Evolutionary conservation across 108 stramenopile genomes (phyloP), one percentile per base, ranked within the genome.

Genomic region (Cyclotella kingstonii): DNA sequence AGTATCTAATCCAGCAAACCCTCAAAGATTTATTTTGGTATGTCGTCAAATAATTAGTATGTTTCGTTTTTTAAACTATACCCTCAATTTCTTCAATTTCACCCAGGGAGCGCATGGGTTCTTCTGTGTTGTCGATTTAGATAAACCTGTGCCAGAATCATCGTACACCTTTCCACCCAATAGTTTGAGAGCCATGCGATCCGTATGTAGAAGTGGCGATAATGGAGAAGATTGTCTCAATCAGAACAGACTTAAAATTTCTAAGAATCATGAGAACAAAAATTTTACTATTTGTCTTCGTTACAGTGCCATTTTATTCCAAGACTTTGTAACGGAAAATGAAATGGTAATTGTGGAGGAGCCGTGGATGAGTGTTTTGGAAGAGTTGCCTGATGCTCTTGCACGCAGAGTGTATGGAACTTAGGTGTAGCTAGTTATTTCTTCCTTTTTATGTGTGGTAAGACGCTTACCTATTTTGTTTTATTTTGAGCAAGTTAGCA

Each of bases 291-390:
- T 86, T n/a, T 88, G 88, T 54, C 66, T 86, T 8, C 79, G 84
- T 49, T 93, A 93, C 73, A 84, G 73, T 45, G 76, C 76, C 54
- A 88, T 93, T 54, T 58, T 93, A 6, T 86, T 79, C 49, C 62
- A 84, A 59, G 84, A 86, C 15, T 88, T 84, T 51, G 18, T 90
- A 40, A 66, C 49, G 15, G 68, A 78, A 11, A 68, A 86, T 43
- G 91, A 93, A 63, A 81, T 93, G 82, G 66, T 93, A 12, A 76
- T 93, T 28, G 86, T 93, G 26, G 91, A 93, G 60, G 84, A 88
- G 60, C 91, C 91, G 27, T 90, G 91, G 91, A 48, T 86, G 51
- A 73, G 74, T 21, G 73, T 90, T 17, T 81, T 88, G 48, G 78
- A 87, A 41, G 79, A 78, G 27, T 81, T 93, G 47, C 91, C 91